Conservation (phyloP, 805 yeast species). For the Candida sphagnicola region DNA sequence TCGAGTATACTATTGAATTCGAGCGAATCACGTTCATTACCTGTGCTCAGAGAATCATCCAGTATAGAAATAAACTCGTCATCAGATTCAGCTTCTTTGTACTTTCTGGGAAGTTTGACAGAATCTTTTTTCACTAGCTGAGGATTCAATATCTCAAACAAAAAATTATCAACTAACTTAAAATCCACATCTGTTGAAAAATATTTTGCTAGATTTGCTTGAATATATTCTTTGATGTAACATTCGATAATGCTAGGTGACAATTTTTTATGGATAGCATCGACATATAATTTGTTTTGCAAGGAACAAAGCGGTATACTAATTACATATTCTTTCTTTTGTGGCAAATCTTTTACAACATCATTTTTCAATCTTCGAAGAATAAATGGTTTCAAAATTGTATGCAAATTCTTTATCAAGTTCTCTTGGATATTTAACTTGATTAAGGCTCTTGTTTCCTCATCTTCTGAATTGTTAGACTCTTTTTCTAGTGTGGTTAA, state of each 20-base stretch:
- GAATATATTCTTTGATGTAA: conserved; percentile 49
- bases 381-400: conserved; percentile 83
- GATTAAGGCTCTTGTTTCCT: conserved; percentile 48
- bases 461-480: conserved; percentile 22
- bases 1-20: conserved; percentile 4
- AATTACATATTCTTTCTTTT: conserved; percentile 83
- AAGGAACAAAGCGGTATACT: conserved; percentile 62
- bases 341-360: conserved; percentile 70
- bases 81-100: conserved; percentile 23
- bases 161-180: conserved; percentile 35
- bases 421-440: conserved; percentile 49
- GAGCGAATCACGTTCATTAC: conserved; percentile 5
- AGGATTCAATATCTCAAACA: conserved; percentile 32
- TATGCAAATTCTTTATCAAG: conserved; percentile 73
- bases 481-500: conserved; percentile 33
- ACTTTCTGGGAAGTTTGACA: conserved; percentile 3
- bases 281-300: conserved; percentile 63
- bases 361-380: conserved; percentile 76
- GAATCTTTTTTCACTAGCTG: conserved; percentile 9
- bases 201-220: conserved; percentile 26
- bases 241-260: conserved; percentile 42
- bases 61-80: conserved; percentile 19
- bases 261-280: conserved; percentile 44
- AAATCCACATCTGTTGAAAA: conserved; percentile 13
- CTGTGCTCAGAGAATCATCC: neutral